These are phyloP conservation scores for Claviceps sp. DNA, from an alignment of 2,329 filamentous ascomycete species.

Conservation along the genomic window DNA sequence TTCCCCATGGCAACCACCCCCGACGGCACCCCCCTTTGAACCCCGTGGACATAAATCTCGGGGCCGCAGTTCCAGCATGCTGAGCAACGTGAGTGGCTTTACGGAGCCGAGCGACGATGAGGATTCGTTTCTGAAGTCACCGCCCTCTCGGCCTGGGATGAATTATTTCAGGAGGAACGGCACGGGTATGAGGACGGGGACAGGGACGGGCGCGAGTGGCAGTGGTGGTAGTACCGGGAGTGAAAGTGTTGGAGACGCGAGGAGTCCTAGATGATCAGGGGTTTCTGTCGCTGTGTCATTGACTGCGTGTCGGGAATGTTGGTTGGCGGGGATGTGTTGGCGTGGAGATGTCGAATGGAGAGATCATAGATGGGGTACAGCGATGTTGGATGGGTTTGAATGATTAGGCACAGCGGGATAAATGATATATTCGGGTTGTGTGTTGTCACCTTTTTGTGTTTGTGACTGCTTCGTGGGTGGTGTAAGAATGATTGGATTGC, in stretches of 20 bases:
- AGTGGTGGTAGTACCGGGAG: constrained; percentile 34
- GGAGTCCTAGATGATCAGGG: constrained; percentile 27
- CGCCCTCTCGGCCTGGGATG: constrained; percentile 5
- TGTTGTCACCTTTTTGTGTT: too few species aligned
- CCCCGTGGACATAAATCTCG: constrained; percentile 28
- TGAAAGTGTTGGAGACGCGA: constrained; percentile 36
- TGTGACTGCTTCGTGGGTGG: too few species aligned
- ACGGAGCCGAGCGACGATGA: constrained; percentile 47
- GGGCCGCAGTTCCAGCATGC: constrained; percentile 52
- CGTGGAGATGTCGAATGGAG: too few species aligned
- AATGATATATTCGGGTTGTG: too few species aligned
- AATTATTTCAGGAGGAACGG: constrained; percentile 9
- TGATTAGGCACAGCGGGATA: too few species aligned
- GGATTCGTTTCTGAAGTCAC: constrained; percentile 20
- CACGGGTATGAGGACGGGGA: neutral
- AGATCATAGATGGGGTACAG: too few species aligned
- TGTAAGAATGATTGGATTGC: too few species aligned
- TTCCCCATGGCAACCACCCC: constrained; percentile 19
- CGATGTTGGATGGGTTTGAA: too few species aligned
- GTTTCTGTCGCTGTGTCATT: too few species aligned
- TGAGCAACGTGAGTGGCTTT: constrained; percentile 53
- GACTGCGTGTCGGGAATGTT: too few species aligned
- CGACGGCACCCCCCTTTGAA: constrained; percentile 23
- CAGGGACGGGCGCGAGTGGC: constrained; percentile 10
- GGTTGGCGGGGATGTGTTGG: too few species aligned